Evolutionary conservation across 371 early-diverging fungal genomes (phyloP).

Genomic region (Agmasoma carcini): DNA sequence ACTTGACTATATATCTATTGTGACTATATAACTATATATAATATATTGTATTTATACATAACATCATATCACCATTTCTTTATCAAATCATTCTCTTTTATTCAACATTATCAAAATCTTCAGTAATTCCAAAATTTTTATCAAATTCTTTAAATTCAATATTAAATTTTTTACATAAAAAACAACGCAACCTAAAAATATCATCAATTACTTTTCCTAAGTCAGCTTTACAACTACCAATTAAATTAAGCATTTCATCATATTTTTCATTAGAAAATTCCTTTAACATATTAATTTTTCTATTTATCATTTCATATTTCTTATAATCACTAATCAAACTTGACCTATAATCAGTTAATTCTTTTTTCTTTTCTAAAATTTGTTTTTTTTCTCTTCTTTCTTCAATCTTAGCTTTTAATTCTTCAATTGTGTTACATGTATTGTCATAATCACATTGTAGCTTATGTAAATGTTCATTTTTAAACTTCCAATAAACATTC

Average conservation of each 20-base stretch:
- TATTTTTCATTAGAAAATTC: conserved; percentile 8
- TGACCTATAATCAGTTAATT: conserved; percentile 53
- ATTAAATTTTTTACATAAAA: conserved; percentile 62
- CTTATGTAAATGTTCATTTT: conserved; percentile 53
- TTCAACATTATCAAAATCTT: conserved; percentile 60
- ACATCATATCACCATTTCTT: no score
- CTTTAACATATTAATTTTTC: conserved; percentile 15
- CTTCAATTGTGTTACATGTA: conserved; percentile 5
- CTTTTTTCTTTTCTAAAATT: conserved; percentile 9
- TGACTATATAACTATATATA: no score
- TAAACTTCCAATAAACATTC: conserved; percentile 78
- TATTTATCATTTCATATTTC: conserved; percentile 2
- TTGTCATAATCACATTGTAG: conserved; percentile 49
- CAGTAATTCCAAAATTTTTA: conserved; percentile 61
- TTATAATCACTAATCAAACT: conserved; percentile 42
- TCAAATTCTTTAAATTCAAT: conserved; percentile 61
- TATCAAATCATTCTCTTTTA: no score
- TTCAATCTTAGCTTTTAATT: conserved; percentile 22
- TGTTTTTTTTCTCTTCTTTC: conserved; percentile 37
- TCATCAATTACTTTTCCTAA: conserved; percentile 58
- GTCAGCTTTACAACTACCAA: conserved; percentile 2
- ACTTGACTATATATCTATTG: no score
- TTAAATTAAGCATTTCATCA: conserved; percentile 4
- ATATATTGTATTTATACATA: no score
- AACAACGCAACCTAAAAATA: conserved; percentile 67